Evolutionary conservation across 345 rosid genomes (phyloP).

Genomic region (Angophora floribunda): DNA sequence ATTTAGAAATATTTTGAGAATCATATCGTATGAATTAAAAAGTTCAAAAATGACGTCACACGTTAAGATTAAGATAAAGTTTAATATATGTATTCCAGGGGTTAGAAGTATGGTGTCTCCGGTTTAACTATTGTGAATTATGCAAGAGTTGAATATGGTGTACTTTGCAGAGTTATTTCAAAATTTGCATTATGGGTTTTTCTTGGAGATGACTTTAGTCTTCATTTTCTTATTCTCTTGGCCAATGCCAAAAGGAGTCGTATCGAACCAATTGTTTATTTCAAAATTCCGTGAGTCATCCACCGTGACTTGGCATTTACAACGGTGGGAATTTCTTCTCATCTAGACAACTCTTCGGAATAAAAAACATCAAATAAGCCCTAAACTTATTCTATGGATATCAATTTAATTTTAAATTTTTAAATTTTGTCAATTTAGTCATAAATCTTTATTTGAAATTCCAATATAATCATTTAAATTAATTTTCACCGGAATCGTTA

Average conservation of each 20-base stretch:
- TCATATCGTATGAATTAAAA: neutral
- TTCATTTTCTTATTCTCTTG: neutral
- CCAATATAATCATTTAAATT: neutral
- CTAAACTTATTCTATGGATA: fast-evolving
- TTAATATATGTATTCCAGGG: neutral
- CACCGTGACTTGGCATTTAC: neutral
- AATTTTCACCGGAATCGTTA: neutral
- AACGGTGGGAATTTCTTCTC: neutral
- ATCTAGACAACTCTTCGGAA: neutral
- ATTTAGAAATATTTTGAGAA: neutral
- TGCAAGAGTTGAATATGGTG: neutral
- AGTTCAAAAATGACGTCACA: neutral
- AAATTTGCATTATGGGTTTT: neutral
- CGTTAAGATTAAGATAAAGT: fast-evolving
- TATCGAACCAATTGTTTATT: neutral
- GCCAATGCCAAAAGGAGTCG: neutral
- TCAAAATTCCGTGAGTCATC: neutral
- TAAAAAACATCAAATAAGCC: neutral
- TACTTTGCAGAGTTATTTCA: neutral
- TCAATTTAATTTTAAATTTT: neutral
- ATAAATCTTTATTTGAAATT: neutral
- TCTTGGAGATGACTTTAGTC: neutral
- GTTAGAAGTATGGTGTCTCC: neutral
- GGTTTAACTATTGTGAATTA: neutral
- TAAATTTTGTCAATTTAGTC: fast-evolving